Evolutionary conservation across 305 asterid genomes (phyloP).

Genomic region (Euphrasia arctica): DNA sequence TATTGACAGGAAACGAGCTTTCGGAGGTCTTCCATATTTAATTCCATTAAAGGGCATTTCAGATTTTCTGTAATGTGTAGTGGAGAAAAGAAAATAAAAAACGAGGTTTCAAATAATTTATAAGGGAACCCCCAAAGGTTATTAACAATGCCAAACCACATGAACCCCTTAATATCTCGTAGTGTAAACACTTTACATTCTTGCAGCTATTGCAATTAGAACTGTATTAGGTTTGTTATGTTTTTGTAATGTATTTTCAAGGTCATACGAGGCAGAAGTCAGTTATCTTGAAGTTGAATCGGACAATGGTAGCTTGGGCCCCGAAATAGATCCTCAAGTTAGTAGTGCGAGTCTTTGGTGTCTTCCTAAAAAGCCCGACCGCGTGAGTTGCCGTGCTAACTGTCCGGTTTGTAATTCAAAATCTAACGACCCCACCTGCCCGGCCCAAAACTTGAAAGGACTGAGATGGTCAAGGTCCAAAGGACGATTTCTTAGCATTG

Average conservation of each 20-base stretch:
- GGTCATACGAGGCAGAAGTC: conserved; percentile 95
- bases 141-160: too few species aligned
- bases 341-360: conserved; percentile 39
- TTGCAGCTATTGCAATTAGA: conserved; percentile 14
- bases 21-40: conserved; percentile 19
- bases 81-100: too few species aligned
- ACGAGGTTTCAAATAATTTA: too few species aligned
- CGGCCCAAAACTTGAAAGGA: conserved; percentile 38
- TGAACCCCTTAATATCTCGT: too few species aligned
- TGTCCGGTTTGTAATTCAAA: conserved; percentile 65
- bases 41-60: too few species aligned
- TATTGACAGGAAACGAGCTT: conserved; percentile 11
- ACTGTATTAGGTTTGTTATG: not conserved
- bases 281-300: conserved; percentile 69
- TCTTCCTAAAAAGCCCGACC: conserved; percentile 41
- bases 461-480: conserved; percentile 67
- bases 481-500: conserved; percentile 82
- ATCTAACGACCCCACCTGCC: conserved; percentile 29
- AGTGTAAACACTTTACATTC: conserved; percentile 1
- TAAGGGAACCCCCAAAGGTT: too few species aligned
- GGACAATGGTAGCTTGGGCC: conserved; percentile 34
- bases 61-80: too few species aligned
- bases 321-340: conserved; percentile 39
- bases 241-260: conserved; percentile 26
- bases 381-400: conserved; percentile 62